Percentiles rank a stretch among this genome's conserved stretches.
Conservation (phyloP, 495 filamentous ascomycete genomes). For the Penicillium salamii region DNA sequence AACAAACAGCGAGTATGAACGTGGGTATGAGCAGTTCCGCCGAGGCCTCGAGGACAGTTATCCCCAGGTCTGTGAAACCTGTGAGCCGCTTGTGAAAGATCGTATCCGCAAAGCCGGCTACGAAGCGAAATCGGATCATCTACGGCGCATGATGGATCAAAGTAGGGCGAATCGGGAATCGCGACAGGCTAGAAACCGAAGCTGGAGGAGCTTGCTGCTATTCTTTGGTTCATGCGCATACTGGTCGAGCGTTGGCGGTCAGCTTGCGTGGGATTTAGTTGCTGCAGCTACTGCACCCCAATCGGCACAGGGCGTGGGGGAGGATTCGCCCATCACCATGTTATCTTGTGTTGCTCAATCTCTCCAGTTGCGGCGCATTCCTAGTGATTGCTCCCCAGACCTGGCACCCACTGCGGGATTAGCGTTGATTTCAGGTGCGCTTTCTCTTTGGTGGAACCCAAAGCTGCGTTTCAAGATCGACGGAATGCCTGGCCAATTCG, state of each 20-base stretch:
- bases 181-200: slow-evolving; percentile 36
- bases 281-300: slow-evolving; percentile 22
- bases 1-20: slow-evolving; percentile 54
- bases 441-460: slow-evolving; percentile 76
- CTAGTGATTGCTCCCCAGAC: slow-evolving; percentile 27
- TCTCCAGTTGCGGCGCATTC: slow-evolving; percentile 18
- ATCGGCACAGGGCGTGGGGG: slow-evolving; percentile 11
- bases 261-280: slow-evolving; percentile 42
- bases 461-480: slow-evolving; percentile 61
- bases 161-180: slow-evolving; percentile 48
- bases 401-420: slow-evolving; percentile 39
- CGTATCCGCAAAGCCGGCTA: slow-evolving; percentile 68
- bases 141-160: slow-evolving; percentile 68
- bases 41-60: slow-evolving; percentile 69
- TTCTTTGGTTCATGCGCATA: slow-evolving; percentile 50
- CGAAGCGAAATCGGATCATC: slow-evolving; percentile 73
- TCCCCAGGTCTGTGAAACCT: slow-evolving; percentile 78
- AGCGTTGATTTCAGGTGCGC: slow-evolving; percentile 50
- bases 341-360: slow-evolving; percentile 30
- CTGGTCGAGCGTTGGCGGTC: slow-evolving; percentile 48
- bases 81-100: slow-evolving; percentile 62
- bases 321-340: not conserved
- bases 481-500: slow-evolving; percentile 60
- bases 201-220: slow-evolving; percentile 50
- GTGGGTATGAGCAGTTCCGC: slow-evolving; percentile 58